Conservation (phyloP, 2,329 filamentous ascomycete genomes). For the Rhytidhysteron rufulum region DNA sequence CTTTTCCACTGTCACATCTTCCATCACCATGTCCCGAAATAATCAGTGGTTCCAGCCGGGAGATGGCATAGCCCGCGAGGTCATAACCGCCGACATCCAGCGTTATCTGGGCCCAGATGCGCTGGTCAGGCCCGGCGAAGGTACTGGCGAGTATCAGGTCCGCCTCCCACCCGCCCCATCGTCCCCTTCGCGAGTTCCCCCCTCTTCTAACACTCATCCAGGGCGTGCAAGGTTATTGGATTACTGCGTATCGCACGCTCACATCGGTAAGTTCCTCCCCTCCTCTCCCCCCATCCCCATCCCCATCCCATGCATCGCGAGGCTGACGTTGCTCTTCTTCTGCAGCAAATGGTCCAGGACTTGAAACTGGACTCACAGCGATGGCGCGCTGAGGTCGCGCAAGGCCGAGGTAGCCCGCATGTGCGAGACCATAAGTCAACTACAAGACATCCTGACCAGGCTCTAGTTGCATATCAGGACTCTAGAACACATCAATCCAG, state of each 20-base stretch:
- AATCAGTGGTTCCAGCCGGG: conserved; percentile 49
- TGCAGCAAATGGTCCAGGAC: conserved; percentile 49
- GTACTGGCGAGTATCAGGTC: conserved; percentile 44
- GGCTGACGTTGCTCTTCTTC: neutral
- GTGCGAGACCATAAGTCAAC: conserved; percentile 35
- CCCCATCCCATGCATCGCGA: no score
- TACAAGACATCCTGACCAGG: conserved; percentile 43
- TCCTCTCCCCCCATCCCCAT: no score
- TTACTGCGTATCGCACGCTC: conserved; percentile 49
- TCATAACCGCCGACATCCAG: conserved; percentile 52
- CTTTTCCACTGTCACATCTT: no score
- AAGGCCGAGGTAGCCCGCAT: conserved; percentile 47
- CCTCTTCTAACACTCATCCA: conserved; percentile 16
- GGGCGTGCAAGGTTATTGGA: conserved; percentile 49
- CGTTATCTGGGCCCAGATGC: conserved; percentile 50
- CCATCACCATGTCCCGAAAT: conserved; percentile 17
- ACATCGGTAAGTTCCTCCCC: conserved; percentile 44
- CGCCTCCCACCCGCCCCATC: conserved; percentile 15
- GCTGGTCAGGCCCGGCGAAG: conserved; percentile 45
- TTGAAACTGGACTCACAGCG: conserved; percentile 46
- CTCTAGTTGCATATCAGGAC: conserved; percentile 42
- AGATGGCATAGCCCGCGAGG: conserved; percentile 49
- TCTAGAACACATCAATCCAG: conserved; percentile 41
- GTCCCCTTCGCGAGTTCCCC: no score
- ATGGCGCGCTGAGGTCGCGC: conserved; percentile 35